Evolutionary conservation across 2,329 filamentous ascomycete species (phyloP), one percentile per base, ranked within the genome.

Genomic region (Peltaster fructicola): DNA sequence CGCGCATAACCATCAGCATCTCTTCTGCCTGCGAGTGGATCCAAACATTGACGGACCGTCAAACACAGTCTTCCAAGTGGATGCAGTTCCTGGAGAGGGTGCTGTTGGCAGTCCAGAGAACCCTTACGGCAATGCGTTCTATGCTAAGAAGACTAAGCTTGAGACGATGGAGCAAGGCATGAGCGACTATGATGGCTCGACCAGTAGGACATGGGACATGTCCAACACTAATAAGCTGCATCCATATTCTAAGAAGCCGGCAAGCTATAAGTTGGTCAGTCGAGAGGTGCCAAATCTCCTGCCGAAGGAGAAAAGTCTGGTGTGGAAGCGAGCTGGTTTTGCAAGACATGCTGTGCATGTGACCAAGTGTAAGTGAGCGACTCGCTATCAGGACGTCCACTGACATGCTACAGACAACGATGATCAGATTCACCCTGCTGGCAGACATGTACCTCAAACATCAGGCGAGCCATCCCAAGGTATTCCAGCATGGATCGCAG

Each of bases 1-100:
- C 43, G 84, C 84, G 1, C 84, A 92, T 56, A 92, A 92, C 56
- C 84, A 93, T 51, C 82, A 93, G 52, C 84, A 93, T 50, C 64
- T 93, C 15, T 93, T 93, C 66, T 92, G 81, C 46, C 58, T 93
- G 20, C 78, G 84, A 20, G 59, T 92, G 20, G 78, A 93, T 47
- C 68, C 82, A 15, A 88, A 85, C 44, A 67, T 93, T 27, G 84
- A 92, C 45, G 84, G 84, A 0, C 68, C 73, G 1, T 64, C 73
- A 34, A 93, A 93, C 50, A 84, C 81, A 0, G 63, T 92, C 30
- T 85, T 81, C 58, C 69, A 84, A 53, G 72, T 75, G 8, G 84
- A 93, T 39, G 75, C 80, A 1, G 62, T 70, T 1, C 59, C 63
- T 1, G 73, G 73, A 0, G 63, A 75, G 0, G 80, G 69, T 1